phyloP scores from a whole-genome alignment of 805 yeast genomes.

The Suhomyces tanzawaensis region DNA sequence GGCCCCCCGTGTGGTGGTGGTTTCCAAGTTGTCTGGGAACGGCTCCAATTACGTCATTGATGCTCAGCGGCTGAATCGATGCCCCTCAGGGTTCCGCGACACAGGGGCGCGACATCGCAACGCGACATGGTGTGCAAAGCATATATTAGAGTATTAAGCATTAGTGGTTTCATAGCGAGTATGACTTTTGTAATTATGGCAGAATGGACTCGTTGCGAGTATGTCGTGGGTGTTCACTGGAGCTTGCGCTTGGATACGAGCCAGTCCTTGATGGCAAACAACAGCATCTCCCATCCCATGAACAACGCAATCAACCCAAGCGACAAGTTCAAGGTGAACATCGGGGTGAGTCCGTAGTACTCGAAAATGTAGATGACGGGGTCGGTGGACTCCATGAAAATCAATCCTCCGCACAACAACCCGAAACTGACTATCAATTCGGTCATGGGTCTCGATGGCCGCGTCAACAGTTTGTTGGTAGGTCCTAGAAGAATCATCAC shows the following conservation, averaged over 20 bases:
- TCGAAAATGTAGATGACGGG: constrained; percentile 80
- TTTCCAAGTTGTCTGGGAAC: too few relatives aligned
- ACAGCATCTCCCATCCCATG: constrained; percentile 84
- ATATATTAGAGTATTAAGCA: too few relatives aligned
- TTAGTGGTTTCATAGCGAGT: too few relatives aligned
- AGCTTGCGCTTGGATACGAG: constrained; percentile 18
- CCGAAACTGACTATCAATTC: constrained; percentile 80
- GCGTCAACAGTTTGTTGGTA: constrained; percentile 16
- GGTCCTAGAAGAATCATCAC: constrained; percentile 49
- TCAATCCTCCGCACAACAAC: constrained; percentile 81
- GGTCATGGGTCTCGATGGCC: constrained; percentile 68
- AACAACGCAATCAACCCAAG: constrained; percentile 75
- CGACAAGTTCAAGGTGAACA: constrained; percentile 87
- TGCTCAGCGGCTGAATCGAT: too few relatives aligned
- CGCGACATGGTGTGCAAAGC: too few relatives aligned
- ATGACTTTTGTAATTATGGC: too few relatives aligned
- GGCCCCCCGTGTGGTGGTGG: too few relatives aligned
- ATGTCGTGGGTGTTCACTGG: too few relatives aligned
- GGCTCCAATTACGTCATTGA: too few relatives aligned
- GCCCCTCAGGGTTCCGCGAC: too few relatives aligned
- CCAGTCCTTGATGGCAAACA: constrained; percentile 62
- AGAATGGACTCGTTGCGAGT: too few relatives aligned
- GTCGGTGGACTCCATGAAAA: constrained; percentile 90
- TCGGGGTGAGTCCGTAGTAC: constrained; percentile 76
- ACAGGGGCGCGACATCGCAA: too few relatives aligned